Conservation (phyloP, 2,329 filamentous ascomycete species). For the Colletotrichum paranaense region DNA sequence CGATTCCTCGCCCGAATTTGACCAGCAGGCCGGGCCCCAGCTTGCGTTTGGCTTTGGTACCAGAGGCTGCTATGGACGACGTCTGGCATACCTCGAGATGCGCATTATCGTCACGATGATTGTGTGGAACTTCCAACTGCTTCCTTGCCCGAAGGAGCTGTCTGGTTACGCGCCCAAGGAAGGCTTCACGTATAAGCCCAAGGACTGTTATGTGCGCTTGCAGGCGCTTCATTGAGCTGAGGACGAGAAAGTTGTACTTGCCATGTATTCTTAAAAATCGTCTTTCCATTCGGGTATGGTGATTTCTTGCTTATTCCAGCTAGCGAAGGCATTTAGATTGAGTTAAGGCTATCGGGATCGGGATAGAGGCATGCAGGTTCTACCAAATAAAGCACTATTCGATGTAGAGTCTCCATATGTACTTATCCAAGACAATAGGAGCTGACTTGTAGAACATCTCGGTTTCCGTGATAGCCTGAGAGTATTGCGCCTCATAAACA, state of each 20-base stretch:
- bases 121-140: constrained; percentile 50
- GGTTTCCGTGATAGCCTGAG: too few relatives aligned
- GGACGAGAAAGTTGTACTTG: not conserved
- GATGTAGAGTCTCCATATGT: too few relatives aligned
- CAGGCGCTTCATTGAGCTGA: not conserved
- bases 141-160: not conserved
- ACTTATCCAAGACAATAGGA: too few relatives aligned
- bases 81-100: constrained; percentile 48
- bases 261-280: too few relatives aligned
- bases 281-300: too few relatives aligned
- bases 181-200: not conserved
- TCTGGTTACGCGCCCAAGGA: not conserved
- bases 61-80: constrained; percentile 51
- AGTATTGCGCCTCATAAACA: too few relatives aligned
- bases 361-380: not conserved
- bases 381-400: not conserved
- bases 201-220: not conserved
- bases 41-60: constrained; percentile 49
- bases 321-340: not conserved
- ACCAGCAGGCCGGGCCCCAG: constrained; percentile 46
- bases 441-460: too few relatives aligned
- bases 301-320: not conserved
- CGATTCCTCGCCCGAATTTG: constrained; percentile 39
- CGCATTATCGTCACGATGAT: constrained; percentile 47
- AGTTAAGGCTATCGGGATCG: not conserved